phyloP scores from a whole-genome alignment of 139 green algal genomes.

The Pedinophyceae sp. region DNA sequence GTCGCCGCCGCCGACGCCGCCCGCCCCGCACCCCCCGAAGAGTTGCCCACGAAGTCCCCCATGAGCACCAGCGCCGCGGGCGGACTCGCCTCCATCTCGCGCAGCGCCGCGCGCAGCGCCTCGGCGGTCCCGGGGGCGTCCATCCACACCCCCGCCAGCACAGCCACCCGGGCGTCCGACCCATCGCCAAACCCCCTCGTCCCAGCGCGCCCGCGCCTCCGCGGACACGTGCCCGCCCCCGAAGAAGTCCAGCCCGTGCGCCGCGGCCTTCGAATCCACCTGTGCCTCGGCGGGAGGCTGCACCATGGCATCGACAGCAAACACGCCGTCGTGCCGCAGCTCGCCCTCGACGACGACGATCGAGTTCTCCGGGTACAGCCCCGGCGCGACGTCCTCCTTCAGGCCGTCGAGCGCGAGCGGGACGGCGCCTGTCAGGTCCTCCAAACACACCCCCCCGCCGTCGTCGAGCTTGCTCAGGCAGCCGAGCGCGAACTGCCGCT shows the following conservation, averaged over 20 bases:
- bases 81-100: too few relatives aligned
- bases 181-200: too few relatives aligned
- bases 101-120: too few relatives aligned
- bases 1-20: too few relatives aligned
- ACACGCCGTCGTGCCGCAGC: conserved; percentile 5
- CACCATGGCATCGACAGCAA: conserved; percentile 3
- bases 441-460: conserved; percentile 15
- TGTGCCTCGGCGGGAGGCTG: conserved; percentile 1
- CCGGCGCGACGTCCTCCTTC: conserved; percentile 5
- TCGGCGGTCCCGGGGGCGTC: too few relatives aligned
- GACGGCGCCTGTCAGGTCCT: conserved; percentile 10
- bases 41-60: too few relatives aligned
- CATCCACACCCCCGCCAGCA: too few relatives aligned
- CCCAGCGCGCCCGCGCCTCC: too few relatives aligned
- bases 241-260: conserved; percentile 9
- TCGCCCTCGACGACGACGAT: conserved; percentile 16
- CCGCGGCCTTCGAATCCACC: not conserved
- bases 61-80: too few relatives aligned
- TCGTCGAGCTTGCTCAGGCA: conserved; percentile 3
- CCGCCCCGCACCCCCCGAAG: too few relatives aligned
- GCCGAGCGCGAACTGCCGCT: conserved; percentile 4
- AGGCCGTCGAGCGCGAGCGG: conserved; percentile 7
- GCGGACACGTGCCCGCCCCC: too few relatives aligned
- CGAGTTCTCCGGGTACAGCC: conserved; percentile 15
- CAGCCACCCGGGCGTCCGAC: too few relatives aligned